Evolutionary conservation across 176 grass and related monocot species (phyloP).

Genomic region (Aegilops sharonensis): DNA sequence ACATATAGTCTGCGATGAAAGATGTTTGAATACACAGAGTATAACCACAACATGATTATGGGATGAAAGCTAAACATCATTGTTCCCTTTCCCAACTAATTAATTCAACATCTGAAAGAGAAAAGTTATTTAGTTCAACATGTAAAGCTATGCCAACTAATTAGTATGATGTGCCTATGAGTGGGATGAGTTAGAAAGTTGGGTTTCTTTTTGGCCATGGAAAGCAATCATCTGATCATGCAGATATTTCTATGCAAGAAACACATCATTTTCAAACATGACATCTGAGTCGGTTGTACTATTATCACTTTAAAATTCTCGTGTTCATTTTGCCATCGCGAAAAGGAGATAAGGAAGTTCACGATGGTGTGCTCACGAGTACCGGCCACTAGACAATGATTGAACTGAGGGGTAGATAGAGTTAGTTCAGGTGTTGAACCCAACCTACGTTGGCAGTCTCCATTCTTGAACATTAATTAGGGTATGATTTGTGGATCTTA

Average conservation of each 20-base stretch:
- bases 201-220: constrained; percentile 21
- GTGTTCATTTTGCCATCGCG: neutral
- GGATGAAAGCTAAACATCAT: constrained; percentile 42
- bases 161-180: constrained; percentile 28
- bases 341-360: neutral
- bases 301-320: neutral
- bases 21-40: neutral
- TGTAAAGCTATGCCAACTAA: neutral
- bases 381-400: constrained; percentile 8
- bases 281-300: constrained; percentile 31
- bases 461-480: constrained; percentile 21
- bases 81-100: constrained; percentile 34
- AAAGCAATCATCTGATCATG: neutral
- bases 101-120: neutral
- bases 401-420: neutral
- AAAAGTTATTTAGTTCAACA: neutral
- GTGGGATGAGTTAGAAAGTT: constrained; percentile 57
- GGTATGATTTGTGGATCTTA: constrained; percentile 14
- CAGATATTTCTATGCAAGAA: neutral
- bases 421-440: constrained; percentile 8
- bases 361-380: constrained; percentile 30
- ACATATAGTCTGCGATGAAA: neutral
- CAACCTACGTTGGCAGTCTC: neutral
- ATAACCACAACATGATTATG: constrained; percentile 15
- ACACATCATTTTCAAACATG: constrained; percentile 35